Base-by-base conservation (phyloP, 2,329 filamentous ascomycete genomes). In the Fusarium phyllophilum region DNA sequence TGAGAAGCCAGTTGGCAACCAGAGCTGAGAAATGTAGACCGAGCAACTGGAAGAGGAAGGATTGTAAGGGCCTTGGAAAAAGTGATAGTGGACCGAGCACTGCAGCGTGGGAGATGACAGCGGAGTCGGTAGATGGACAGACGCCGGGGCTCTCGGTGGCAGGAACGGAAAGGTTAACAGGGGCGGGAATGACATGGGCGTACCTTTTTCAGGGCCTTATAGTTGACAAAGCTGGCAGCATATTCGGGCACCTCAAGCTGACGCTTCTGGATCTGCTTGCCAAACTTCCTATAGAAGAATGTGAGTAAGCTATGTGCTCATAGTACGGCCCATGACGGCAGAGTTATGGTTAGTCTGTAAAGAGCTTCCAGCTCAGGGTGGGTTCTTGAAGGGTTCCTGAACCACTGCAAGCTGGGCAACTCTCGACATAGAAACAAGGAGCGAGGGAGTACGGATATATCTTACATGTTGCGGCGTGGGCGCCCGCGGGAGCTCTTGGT, bases 171-270 rank as follows among this genome's bases (percentile, higher is more conserved):
- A 66, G 38, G 70, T 51, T 67, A 68, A 73, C 56, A 58, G 62
- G 73, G 45, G 58, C 44, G 56, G 73, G 69, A 70, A 68, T 56
- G 61, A 26, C 45, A 77, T 56, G 63, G 74, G 49, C 84, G 72
- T 81, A 97, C 96, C 94, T 98, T 98, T 85, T 99, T 99, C 78
- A 99, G 88, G 69, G 95, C 95, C 86, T 99, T 99, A 88, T 99
- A 99, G 85, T 99, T 98, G 78, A 98, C 95, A 82, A 99, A 99
- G 85, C 95, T 98, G 75, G 96, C 95, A 72, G 96, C 96, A 92
- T 99, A 99, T 89, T 99, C 96, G 69, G 96, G 96, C 69, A 99
- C 95, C 83, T 99, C 96, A 80, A 99, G 94, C 89, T 99, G 96
- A 82, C 95, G 93, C 88, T 97, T 97, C 87, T 98, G 96, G 77